A percentile compares a stretch with the other conserved stretches of the same genome.
Evolutionary conservation across 139 green algal species (phyloP).

Genomic region (Tetradesmus obliquus): DNA sequence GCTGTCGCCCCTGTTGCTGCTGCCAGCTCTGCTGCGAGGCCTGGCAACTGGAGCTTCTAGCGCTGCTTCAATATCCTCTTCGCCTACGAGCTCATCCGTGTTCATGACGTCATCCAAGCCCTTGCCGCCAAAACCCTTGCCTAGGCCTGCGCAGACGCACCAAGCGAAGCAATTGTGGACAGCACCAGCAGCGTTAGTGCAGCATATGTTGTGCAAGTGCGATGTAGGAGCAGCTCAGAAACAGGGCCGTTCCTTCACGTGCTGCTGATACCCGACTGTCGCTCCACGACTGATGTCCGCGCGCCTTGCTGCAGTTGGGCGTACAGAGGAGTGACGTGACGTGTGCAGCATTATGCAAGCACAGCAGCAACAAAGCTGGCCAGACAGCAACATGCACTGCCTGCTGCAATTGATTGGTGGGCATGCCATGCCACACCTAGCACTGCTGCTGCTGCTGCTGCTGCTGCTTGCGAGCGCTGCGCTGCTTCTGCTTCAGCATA

Average conservation of each 20-base stretch:
- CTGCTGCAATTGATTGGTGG: not conserved
- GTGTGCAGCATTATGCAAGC: not conserved
- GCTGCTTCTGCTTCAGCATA: not conserved
- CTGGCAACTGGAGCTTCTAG: not conserved
- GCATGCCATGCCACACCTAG: not conserved
- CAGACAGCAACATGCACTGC: not conserved
- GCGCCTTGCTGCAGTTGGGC: too few species aligned
- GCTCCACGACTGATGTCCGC: not conserved
- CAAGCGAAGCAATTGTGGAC: not conserved
- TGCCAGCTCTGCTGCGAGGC: not conserved
- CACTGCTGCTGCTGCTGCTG: not conserved
- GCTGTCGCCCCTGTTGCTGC: not conserved
- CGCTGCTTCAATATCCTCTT: conserved; percentile 80
- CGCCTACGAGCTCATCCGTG: conserved; percentile 77
- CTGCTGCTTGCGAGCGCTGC: not conserved
- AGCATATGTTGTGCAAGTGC: not conserved
- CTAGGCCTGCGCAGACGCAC: not conserved
- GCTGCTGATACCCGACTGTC: not conserved
- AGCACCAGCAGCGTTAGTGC: not conserved
- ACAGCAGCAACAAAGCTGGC: not conserved
- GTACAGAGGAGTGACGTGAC: too few species aligned
- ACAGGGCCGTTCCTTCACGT: not conserved
- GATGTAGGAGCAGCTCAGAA: not conserved
- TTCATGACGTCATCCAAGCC: conserved; percentile 77
- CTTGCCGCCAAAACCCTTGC: conserved; percentile 42